Conservation (phyloP, 345 rosid genomes). For the Ricinus communis region DNA sequence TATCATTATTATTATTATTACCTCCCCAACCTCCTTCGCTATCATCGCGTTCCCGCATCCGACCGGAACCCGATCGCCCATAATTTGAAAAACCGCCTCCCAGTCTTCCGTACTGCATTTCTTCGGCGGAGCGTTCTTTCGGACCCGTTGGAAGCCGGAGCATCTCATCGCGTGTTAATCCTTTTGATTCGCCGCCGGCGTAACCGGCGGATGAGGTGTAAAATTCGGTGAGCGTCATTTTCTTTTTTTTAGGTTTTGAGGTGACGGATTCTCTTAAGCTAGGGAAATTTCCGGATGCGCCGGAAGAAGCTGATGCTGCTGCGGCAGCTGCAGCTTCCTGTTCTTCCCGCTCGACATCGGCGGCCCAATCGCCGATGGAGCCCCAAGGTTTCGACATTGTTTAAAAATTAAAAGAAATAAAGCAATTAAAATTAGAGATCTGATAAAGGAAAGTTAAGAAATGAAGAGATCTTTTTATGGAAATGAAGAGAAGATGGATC, state of each 20-base stretch:
- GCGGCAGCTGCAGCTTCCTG: slow-evolving; percentile 44
- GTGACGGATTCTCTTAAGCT: slow-evolving; percentile 65
- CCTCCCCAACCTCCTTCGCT: slow-evolving; percentile 56
- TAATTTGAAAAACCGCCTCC: slow-evolving; percentile 83
- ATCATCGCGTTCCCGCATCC: slow-evolving; percentile 50
- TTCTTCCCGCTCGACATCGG: slow-evolving; percentile 65
- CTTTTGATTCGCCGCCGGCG: slow-evolving; percentile 22
- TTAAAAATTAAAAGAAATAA: too few species aligned
- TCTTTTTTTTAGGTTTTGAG: slow-evolving; percentile 80
- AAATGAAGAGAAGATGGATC: slow-evolving; percentile 15
- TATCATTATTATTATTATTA: slow-evolving; percentile 44
- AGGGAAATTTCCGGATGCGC: slow-evolving; percentile 62
- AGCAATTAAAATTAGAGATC: slow-evolving; percentile 21
- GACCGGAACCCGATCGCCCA: slow-evolving; percentile 48
- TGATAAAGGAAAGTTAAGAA: not conserved
- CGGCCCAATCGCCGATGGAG: slow-evolving; percentile 90
- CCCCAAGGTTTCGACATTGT: slow-evolving; percentile 76
- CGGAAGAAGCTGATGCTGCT: slow-evolving; percentile 38
- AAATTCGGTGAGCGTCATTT: slow-evolving; percentile 70
- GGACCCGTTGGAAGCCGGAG: slow-evolving; percentile 90
- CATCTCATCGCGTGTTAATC: slow-evolving; percentile 80
- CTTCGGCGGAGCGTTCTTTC: slow-evolving; percentile 81
- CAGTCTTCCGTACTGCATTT: slow-evolving; percentile 73
- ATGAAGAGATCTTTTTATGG: not conserved
- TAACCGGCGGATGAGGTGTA: slow-evolving; percentile 29